Conservation (phyloP, 1,139 yeast genomes). For the Lodderomyces pseudojiufengensis region DNA sequence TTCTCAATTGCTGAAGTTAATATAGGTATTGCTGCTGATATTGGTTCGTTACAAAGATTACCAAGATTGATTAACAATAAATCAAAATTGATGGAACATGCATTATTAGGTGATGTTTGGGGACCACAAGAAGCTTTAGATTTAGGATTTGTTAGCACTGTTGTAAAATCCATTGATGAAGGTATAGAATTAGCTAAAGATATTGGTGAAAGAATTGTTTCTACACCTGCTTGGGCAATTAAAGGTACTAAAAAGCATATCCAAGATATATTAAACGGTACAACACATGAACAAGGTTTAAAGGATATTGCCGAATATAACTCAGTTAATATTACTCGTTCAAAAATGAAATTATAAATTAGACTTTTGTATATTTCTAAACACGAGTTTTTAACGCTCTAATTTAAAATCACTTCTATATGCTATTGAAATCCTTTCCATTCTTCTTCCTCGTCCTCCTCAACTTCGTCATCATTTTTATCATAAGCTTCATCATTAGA, state of each 20-base stretch:
- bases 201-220: constrained; percentile 49
- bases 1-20: constrained; percentile 68
- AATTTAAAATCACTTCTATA: no score
- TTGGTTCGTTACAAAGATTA: constrained; percentile 71
- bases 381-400: no score
- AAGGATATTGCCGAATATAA: constrained; percentile 52
- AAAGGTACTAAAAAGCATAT: constrained; percentile 61
- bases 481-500: constrained; percentile 18
- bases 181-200: constrained; percentile 50
- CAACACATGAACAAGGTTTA: constrained; percentile 47
- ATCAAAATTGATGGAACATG: constrained; percentile 59
- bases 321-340: constrained; percentile 34
- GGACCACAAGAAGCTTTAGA: constrained; percentile 52
- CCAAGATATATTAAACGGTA: constrained; percentile 50
- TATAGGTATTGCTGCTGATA: constrained; percentile 76
- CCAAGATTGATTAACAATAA: constrained; percentile 53
- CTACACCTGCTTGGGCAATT: constrained; percentile 56
- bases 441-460: constrained; percentile 25
- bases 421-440: constrained; percentile 31
- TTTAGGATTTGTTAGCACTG: constrained; percentile 52
- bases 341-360: constrained; percentile 8
- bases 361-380: no score
- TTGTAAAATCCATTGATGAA: constrained; percentile 43
- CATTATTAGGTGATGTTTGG: constrained; percentile 61
- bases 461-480: constrained; percentile 15